Percentiles rank a stretch among this genome's conserved stretches.
phyloP scores from a whole-genome alignment of 331 rosid genomes.

The Malus hybrid region DNA sequence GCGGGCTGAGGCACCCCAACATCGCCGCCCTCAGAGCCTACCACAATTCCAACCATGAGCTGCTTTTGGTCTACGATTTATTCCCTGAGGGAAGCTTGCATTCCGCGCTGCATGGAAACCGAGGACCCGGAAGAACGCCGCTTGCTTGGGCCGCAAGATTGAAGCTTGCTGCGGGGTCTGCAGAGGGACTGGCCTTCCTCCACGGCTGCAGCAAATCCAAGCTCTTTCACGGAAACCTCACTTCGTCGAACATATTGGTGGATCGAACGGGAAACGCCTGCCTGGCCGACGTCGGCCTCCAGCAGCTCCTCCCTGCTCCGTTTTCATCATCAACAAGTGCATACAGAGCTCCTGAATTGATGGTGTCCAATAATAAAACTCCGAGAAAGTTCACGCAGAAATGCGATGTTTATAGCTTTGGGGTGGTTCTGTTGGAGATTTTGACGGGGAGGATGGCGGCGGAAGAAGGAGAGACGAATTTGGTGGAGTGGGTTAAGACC shows the following conservation, averaged over 20 bases:
- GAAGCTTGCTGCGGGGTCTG: constrained; percentile 12
- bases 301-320: neutral
- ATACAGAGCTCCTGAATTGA: constrained; percentile 11
- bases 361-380: neutral
- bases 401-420: constrained; percentile 23
- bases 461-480: neutral
- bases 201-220: constrained; percentile 5
- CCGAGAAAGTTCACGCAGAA: neutral
- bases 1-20: constrained; percentile 7
- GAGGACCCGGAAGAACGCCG: constrained; percentile 24
- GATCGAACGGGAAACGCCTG: constrained; percentile 9
- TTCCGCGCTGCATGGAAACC: constrained; percentile 13
- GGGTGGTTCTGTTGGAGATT: constrained; percentile 24
- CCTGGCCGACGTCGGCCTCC: constrained; percentile 15
- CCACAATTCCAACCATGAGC: neutral
- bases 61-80: constrained; percentile 20
- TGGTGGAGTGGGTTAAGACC: constrained; percentile 4
- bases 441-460: constrained; percentile 9
- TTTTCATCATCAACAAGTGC: neutral
- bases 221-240: constrained; percentile 16
- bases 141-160: constrained; percentile 20
- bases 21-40: constrained; percentile 16
- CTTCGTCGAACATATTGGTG: constrained; percentile 16
- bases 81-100: constrained; percentile 8
- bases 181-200: constrained; percentile 14